Evolutionary conservation across 208 protist genomes (phyloP), one percentile per base, ranked within the genome.

Genomic region (Leishmania braziliensis): DNA sequence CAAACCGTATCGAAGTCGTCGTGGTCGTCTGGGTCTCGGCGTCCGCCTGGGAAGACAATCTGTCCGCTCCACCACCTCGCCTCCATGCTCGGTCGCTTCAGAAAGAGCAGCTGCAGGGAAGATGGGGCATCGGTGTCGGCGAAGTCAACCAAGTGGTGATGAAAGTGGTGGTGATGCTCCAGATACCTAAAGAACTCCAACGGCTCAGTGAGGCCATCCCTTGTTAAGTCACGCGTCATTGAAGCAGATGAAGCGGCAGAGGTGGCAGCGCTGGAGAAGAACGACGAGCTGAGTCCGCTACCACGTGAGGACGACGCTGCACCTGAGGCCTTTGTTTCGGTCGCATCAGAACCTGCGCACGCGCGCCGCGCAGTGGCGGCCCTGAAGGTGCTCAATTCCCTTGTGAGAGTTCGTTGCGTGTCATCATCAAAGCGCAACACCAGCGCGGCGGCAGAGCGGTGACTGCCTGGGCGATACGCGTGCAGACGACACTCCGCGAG

Each of bases 11-110:
- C 50, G 5, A 85, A 78, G 84, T 97, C 91, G 71, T 95, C 89
- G 26, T 75, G 84, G 79, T 95, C 90, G 20, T 94, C 94, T 8
- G 88, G 88, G 53, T 96, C 89, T 51, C 92, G 85, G 33, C 77
- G 84, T 71, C 95, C 95, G 14, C 94, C 95, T 2, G 95, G 95
- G 79, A 97, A 97, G 23, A 83, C 84, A 3, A 98, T 79, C 51
- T 88, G 89, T 18, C 95, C 95, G 58, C 86, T 91, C 91, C 92
- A 97, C 70, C 92, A 77, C 58, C 92, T 90, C n/a, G 75, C 78
- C 6, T 78, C 75, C 33, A 87, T 66, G 78, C 90, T 81, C 5
- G 86, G 82, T 3, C 93, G 91, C 77, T 88, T 83, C 60, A 97
- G 83, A 69, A 97, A 93, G 18, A 98, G 86, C 48, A 97, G 80